Percentiles rank a stretch among this genome's conserved stretches.
Evolutionary conservation across 169 alveolate species (phyloP).

Genomic region (Plasmodium yoelii): DNA sequence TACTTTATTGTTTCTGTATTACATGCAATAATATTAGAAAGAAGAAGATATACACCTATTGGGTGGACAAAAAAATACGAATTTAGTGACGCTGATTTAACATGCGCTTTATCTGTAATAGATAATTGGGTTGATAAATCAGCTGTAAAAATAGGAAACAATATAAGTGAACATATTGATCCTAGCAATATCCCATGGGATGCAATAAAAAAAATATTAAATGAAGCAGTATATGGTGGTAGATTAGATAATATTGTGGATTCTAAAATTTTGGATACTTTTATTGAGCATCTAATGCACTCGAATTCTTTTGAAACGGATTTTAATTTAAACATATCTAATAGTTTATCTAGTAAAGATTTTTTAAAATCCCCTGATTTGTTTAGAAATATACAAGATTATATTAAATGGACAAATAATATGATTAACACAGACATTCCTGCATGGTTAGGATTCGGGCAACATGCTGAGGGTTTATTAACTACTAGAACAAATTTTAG

Average conservation of each 20-base stretch:
- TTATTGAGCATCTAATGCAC: constrained; percentile 91
- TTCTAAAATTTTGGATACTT: constrained; percentile 91
- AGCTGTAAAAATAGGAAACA: constrained; percentile 72
- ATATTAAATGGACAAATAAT: constrained; percentile 64
- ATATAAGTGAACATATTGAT: constrained; percentile 83
- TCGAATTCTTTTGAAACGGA: constrained; percentile 89
- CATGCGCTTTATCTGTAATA: constrained; percentile 94
- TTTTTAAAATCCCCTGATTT: constrained; percentile 73
- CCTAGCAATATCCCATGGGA: constrained; percentile 98
- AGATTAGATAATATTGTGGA: constrained; percentile 97
- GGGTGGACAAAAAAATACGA: constrained; percentile 98
- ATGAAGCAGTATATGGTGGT: constrained; percentile 97
- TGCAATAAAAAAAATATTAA: constrained; percentile 94
- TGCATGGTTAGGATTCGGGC: constrained; percentile 76
- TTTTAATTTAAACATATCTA: constrained; percentile 78
- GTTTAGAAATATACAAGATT: constrained; percentile 66
- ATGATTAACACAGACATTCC: constrained; percentile 76
- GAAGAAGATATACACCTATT: constrained; percentile 96
- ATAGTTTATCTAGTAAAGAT: constrained; percentile 74
- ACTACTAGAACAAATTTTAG: constrained; percentile 68
- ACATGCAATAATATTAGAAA: constrained; percentile 97
- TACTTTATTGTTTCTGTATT: constrained; percentile 96
- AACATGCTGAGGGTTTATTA: constrained; percentile 76
- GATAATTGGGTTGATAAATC: constrained; percentile 94
- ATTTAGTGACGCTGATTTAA: constrained; percentile 98